A percentile compares a stretch with the other conserved stretches of the same genome.
phyloP scores from a whole-genome alignment of 495 filamentous ascomycete species.

The Neurospora sp. region DNA sequence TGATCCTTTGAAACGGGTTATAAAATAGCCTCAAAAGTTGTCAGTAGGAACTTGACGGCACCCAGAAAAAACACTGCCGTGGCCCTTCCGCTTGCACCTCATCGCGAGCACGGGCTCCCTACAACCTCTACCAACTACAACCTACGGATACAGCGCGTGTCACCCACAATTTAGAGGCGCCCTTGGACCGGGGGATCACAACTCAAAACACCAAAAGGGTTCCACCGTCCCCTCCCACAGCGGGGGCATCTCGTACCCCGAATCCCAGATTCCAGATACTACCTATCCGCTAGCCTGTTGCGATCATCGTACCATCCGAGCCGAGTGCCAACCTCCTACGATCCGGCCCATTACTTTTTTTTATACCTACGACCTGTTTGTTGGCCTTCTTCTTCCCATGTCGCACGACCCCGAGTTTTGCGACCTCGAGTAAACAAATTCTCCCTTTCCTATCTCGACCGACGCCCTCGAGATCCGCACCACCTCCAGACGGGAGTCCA shows the following conservation, averaged over 20 bases:
- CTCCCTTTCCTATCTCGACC: neutral
- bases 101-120: neutral
- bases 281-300: neutral
- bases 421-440: neutral
- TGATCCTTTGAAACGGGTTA: neutral
- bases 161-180: neutral
- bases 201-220: neutral
- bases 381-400: neutral
- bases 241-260: neutral
- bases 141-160: neutral
- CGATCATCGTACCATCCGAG: neutral
- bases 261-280: neutral
- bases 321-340: constrained; percentile 4
- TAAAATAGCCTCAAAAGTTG: neutral
- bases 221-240: neutral
- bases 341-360: neutral
- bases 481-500: neutral
- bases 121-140: neutral
- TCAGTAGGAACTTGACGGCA: neutral
- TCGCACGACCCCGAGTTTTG: neutral
- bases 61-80: neutral
- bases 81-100: neutral
- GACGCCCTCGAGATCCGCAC: neutral
- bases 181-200: neutral
- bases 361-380: neutral